These are phyloP conservation scores for Geoglossum glabrum DNA, from an alignment of 495 filamentous ascomycete genomes.

Conservation along the genomic window DNA sequence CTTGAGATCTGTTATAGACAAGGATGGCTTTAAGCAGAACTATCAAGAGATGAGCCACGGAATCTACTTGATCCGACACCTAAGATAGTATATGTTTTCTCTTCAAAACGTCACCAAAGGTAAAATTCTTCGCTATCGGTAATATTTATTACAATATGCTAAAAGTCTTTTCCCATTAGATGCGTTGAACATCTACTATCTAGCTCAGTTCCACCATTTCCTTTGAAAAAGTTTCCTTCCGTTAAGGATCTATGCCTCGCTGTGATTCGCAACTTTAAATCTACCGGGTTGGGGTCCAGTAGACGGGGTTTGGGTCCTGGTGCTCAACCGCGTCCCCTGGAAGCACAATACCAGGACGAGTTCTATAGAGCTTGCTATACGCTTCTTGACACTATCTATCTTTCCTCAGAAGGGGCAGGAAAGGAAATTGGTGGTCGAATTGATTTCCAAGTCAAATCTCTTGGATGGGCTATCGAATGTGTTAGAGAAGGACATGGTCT, in stretches of 20 bases:
- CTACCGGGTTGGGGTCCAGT: not conserved
- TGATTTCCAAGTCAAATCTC: conserved; percentile 12
- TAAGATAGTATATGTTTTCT: not conserved
- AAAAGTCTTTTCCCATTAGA: not conserved
- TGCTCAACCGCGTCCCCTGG: conserved; percentile 6
- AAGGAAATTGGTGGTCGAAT: conserved; percentile 5
- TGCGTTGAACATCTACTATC: not conserved
- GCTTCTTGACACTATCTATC: conserved; percentile 10
- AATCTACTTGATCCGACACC: not conserved
- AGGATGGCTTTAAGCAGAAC: not conserved
- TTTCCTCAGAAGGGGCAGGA: conserved; percentile 11
- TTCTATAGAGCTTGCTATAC: conserved; percentile 10
- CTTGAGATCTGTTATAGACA: not conserved
- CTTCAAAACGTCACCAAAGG: not conserved
- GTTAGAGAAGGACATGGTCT: conserved; percentile 10
- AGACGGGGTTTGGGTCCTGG: not conserved
- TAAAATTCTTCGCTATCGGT: not conserved
- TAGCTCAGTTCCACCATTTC: not conserved
- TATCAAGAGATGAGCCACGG: not conserved
- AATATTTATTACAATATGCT: not conserved
- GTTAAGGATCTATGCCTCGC: not conserved
- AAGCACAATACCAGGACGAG: conserved; percentile 14
- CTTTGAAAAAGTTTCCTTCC: not conserved
- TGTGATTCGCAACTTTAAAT: not conserved
- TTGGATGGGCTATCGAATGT: conserved; percentile 11